phyloP scores from a whole-genome alignment of 768 basidiomycete genomes.

The Serendipita indica region DNA sequence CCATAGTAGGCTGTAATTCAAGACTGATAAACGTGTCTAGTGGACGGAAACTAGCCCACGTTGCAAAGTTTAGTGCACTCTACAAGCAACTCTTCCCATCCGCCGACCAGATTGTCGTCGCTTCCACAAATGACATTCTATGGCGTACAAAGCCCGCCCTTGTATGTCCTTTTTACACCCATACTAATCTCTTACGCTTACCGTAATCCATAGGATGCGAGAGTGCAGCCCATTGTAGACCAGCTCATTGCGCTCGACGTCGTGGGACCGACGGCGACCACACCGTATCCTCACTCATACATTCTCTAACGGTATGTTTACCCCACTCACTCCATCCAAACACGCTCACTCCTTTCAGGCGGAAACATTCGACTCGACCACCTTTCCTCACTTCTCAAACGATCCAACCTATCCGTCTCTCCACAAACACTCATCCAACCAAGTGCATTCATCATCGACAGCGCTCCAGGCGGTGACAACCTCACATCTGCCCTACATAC shows the following conservation, averaged over 20 bases:
- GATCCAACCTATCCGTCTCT: too few relatives aligned
- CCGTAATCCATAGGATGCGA: too few relatives aligned
- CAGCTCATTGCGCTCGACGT: not conserved
- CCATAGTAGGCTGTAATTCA: not conserved
- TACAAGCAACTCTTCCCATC: not conserved
- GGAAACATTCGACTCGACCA: not conserved
- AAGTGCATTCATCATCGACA: not conserved
- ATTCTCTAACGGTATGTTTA: not conserved
- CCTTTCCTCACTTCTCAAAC: not conserved
- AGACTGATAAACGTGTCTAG: not conserved
- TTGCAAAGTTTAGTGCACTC: not conserved
- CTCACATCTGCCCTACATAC: not conserved
- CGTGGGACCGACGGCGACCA: not conserved
- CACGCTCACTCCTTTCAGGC: too few relatives aligned
- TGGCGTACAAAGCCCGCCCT: too few relatives aligned
- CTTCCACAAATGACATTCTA: too few relatives aligned
- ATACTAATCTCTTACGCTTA: too few relatives aligned
- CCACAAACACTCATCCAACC: too few relatives aligned
- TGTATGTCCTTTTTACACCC: too few relatives aligned
- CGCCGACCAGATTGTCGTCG: not conserved
- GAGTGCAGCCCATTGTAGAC: not conserved
- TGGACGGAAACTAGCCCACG: not conserved
- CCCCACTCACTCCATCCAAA: not conserved
- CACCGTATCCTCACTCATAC: not conserved
- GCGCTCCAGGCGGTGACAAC: not conserved